Base-by-base conservation (phyloP, 768 basidiomycete genomes). In the Suillus weaverae region DNA sequence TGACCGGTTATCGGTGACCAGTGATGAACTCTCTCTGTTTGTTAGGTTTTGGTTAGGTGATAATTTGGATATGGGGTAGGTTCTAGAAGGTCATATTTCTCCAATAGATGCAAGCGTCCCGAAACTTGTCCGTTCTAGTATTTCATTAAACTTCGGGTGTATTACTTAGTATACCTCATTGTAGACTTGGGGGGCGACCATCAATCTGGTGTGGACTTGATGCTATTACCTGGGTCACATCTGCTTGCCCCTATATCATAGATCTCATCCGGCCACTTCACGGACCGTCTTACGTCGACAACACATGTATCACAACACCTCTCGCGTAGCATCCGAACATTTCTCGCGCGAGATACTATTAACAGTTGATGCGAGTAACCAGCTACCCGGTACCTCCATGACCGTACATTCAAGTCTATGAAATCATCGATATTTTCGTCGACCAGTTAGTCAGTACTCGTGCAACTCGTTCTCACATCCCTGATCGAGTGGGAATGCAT, bases 251-350 rank as follows among this genome's bases (percentile, higher is more conserved):
- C 57, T 59, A 59, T 59, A 43, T 41, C 41, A 41, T n/a, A 32
- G 57, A 39, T 43, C 39, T 59, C 36, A 9, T 26, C 9, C 56
- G 22, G 55, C n/a, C 60, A 62, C 51, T 61, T 62, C 41, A 62
- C 64, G 51, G 51, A 32, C 51, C 44, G 26, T 66, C 61, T 74
- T 76, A 76, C 75, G 73, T 74, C 69, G 73, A 64, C 71, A 41
- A 51, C 67, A 55, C 74, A 65, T 71, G 66, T 16, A 59, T 68
- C 62, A 55, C 62, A 62, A 67, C 63, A 62, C 59, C 46, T 67
- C 60, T 67, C 60, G 64, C 73, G 65, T 73, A 71, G 71, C 65
- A 60, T 62, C 64, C 53, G 32, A 13, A 11, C 54, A 50, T 53
- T 51, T 26, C 48, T 50, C 38, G 30, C 63, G 69, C 39, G 64